These are phyloP conservation scores for Phytophthora meadii DNA, from an alignment of 352 stramenopile genomes.

Conservation along the genomic window DNA sequence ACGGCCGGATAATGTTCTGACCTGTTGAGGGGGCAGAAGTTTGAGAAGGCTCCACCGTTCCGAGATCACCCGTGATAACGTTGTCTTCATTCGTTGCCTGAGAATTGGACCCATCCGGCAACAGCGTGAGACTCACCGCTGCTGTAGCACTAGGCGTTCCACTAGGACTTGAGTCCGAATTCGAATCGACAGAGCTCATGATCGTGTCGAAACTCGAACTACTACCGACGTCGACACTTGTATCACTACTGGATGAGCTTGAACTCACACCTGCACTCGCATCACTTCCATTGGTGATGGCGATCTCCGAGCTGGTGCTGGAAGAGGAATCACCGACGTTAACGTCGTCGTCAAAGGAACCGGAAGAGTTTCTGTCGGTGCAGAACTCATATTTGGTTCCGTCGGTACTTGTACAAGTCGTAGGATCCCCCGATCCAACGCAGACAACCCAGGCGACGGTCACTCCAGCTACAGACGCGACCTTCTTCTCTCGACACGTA, in stretches of 20 bases:
- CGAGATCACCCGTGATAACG: slow-evolving; percentile 9
- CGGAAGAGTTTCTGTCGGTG: slow-evolving; percentile 1
- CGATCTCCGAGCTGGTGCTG: slow-evolving; percentile 1
- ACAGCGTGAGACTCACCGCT: slow-evolving; percentile 2
- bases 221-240: neutral
- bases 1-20: slow-evolving; percentile 25
- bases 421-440: slow-evolving; percentile 25
- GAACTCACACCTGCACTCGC: slow-evolving; percentile 4
- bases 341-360: slow-evolving; percentile 3
- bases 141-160: neutral
- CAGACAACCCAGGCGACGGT: slow-evolving; percentile 38
- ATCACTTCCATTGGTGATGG: slow-evolving; percentile 16
- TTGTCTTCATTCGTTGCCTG: slow-evolving; percentile 27
- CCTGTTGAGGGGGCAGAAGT: neutral
- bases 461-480: slow-evolving; percentile 20
- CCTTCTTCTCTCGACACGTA: slow-evolving; percentile 50
- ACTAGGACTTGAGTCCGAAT: neutral
- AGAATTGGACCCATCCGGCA: slow-evolving; percentile 5
- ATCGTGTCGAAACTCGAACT: slow-evolving; percentile 13
- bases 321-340: slow-evolving; percentile 18
- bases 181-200: neutral
- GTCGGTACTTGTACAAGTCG: slow-evolving; percentile 17
- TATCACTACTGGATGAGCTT: neutral
- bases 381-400: slow-evolving; percentile 23
- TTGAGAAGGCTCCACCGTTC: slow-evolving; percentile 12